Evolutionary conservation across 352 stramenopile genomes (phyloP).

Genomic region (Phytophthora cryptogea): DNA sequence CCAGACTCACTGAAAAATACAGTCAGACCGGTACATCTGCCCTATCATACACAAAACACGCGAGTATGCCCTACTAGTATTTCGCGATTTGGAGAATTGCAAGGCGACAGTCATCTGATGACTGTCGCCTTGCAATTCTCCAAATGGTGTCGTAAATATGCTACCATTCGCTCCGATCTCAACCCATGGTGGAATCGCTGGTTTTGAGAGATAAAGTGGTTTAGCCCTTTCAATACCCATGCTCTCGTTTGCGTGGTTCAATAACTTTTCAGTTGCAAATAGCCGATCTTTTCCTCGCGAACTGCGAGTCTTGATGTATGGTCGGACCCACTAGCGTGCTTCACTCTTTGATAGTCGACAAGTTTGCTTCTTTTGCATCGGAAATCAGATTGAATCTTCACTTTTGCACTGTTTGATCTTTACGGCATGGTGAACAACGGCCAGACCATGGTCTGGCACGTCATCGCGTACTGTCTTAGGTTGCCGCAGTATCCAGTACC

Average conservation of each 20-base stretch:
- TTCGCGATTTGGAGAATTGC: no score
- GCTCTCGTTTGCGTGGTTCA: no score
- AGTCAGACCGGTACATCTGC: background rate
- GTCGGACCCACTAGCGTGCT: background rate
- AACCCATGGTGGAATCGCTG: background rate
- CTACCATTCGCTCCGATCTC: constrained; percentile 7
- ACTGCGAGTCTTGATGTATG: background rate
- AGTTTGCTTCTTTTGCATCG: background rate
- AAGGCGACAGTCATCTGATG: constrained; percentile 1
- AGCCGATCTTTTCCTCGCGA: constrained; percentile 5
- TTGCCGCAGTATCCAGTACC: constrained; percentile 5
- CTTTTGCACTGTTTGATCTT: no score
- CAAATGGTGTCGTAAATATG: background rate
- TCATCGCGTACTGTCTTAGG: background rate
- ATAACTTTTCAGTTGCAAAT: no score
- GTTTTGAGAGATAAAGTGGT: background rate
- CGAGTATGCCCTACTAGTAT: background rate
- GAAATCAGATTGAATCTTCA: background rate
- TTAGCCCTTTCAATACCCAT: background rate
- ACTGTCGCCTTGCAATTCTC: background rate
- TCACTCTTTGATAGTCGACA: background rate
- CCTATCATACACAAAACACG: background rate
- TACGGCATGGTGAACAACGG: no score
- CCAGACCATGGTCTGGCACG: background rate
- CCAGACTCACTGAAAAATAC: background rate